Evolutionary conservation across 805 yeast species (phyloP).

Genomic region (Pichia kluyveri): DNA sequence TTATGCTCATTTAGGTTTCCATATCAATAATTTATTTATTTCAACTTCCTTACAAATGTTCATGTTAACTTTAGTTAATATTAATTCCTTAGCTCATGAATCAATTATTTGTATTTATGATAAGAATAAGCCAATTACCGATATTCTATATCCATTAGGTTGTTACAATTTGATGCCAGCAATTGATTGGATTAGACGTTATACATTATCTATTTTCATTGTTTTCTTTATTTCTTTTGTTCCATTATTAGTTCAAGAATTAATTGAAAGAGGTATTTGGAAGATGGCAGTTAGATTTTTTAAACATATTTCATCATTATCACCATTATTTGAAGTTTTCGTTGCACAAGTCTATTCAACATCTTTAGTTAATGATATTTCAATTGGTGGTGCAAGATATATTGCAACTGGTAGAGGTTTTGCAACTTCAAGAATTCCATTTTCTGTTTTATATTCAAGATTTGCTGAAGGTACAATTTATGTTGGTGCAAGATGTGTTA

Average conservation of each 20-base stretch:
- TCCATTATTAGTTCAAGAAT: conserved; percentile 71
- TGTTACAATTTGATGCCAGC: conserved; percentile 70
- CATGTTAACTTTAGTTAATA: conserved; percentile 58
- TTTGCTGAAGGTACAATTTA: conserved; percentile 78
- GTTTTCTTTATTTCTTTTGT: conserved; percentile 74
- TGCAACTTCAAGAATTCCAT: conserved; percentile 73
- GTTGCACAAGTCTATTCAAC: conserved; percentile 73
- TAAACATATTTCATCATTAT: conserved; percentile 60
- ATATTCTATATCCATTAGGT: conserved; percentile 55
- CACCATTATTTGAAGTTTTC: conserved; percentile 78
- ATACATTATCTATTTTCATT: conserved; percentile 70
- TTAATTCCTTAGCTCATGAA: conserved; percentile 68
- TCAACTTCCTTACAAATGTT: conserved; percentile 67
- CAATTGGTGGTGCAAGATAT: conserved; percentile 82
- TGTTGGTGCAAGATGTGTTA: conserved; percentile 72
- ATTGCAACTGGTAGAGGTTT: conserved; percentile 83
- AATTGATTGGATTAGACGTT: conserved; percentile 75
- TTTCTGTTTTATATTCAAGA: conserved; percentile 64
- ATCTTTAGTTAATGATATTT: conserved; percentile 59
- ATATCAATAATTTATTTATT: conserved; percentile 70
- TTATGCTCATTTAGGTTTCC: conserved; percentile 85
- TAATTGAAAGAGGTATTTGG: conserved; percentile 76
- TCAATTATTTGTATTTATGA: conserved; percentile 60
- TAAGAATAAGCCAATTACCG: conserved; percentile 58
- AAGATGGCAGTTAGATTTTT: conserved; percentile 61